Conservation (phyloP, 2,329 filamentous ascomycete species). For the Colletotrichum destructivum region DNA sequence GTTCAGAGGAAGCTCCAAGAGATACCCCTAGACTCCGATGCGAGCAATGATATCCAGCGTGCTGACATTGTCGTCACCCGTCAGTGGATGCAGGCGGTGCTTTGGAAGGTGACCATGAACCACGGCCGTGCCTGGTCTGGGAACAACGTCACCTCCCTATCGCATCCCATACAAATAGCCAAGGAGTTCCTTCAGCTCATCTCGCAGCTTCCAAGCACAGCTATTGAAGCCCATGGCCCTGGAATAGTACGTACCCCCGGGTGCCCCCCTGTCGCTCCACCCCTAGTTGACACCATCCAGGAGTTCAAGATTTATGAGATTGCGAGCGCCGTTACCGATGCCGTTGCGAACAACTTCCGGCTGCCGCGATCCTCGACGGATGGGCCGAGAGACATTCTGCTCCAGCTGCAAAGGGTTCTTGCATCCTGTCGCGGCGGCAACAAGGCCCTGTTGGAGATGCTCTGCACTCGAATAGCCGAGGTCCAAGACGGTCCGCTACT, state of each 20-base stretch:
- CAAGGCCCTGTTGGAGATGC: slow-evolving; percentile 54
- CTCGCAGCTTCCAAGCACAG: slow-evolving; percentile 59
- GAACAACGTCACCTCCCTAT: slow-evolving; percentile 43
- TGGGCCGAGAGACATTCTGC: slow-evolving; percentile 53
- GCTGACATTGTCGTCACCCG: slow-evolving; percentile 65
- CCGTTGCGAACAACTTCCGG: slow-evolving; percentile 50
- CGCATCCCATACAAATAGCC: slow-evolving; percentile 60
- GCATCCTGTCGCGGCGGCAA: slow-evolving; percentile 61
- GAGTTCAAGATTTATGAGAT: slow-evolving; percentile 65
- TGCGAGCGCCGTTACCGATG: slow-evolving; percentile 60
- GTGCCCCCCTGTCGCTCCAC: neutral
- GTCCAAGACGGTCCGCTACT: slow-evolving; percentile 33
- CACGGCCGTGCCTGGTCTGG: slow-evolving; percentile 48
- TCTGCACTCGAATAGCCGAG: slow-evolving; percentile 45
- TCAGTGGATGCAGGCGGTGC: slow-evolving; percentile 66
- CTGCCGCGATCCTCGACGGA: slow-evolving; percentile 33
- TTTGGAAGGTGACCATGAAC: slow-evolving; percentile 60
- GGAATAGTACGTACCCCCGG: slow-evolving; percentile 52
- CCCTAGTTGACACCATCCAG: slow-evolving; percentile 23
- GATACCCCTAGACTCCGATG: slow-evolving; percentile 54
- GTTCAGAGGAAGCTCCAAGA: slow-evolving; percentile 62
- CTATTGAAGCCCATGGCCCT: slow-evolving; percentile 65
- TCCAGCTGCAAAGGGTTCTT: slow-evolving; percentile 56
- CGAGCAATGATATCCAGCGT: slow-evolving; percentile 63
- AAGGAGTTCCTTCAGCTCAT: slow-evolving; percentile 61